Conservation (phyloP, 164 flowering plant genomes). For the Sextonia rubra region DNA sequence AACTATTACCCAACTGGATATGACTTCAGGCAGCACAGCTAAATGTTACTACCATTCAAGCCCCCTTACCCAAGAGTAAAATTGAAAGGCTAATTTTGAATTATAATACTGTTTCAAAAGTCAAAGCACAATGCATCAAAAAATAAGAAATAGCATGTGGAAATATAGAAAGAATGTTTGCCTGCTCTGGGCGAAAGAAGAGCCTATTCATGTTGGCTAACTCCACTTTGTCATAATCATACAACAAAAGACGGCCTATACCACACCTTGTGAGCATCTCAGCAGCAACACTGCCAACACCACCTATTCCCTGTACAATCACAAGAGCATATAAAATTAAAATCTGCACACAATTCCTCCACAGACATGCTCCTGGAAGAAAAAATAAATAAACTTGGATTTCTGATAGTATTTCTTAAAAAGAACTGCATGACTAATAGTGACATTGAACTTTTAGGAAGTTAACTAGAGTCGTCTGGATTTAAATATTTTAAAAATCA, state of each 20-base stretch:
- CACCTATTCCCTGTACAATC: constrained; percentile 82
- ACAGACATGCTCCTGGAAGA: no score
- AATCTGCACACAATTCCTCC: neutral
- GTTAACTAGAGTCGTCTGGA: neutral
- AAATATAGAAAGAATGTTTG: constrained; percentile 13
- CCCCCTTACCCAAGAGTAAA: neutral
- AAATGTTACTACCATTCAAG: neutral
- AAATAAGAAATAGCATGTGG: neutral
- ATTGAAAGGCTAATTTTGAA: no score
- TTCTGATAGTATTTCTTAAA: neutral
- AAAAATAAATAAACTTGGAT: no score
- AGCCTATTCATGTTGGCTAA: constrained; percentile 99
- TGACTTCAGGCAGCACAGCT: neutral
- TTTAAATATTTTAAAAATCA: neutral
- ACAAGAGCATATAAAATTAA: neutral
- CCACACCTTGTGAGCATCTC: constrained; percentile 99
- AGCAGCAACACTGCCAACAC: constrained; percentile 99
- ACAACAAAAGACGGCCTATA: constrained; percentile 91
- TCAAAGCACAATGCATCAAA: neutral
- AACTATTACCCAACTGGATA: neutral
- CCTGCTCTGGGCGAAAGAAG: constrained; percentile 99
- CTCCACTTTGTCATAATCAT: constrained; percentile 98
- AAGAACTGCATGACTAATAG: neutral
- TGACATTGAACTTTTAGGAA: neutral
- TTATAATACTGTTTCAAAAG: neutral